A percentile compares a stretch with the other conserved stretches of the same genome.
Evolutionary conservation across 768 basidiomycete species (phyloP).

Genomic region (Dacryopinax primogenitus): DNA sequence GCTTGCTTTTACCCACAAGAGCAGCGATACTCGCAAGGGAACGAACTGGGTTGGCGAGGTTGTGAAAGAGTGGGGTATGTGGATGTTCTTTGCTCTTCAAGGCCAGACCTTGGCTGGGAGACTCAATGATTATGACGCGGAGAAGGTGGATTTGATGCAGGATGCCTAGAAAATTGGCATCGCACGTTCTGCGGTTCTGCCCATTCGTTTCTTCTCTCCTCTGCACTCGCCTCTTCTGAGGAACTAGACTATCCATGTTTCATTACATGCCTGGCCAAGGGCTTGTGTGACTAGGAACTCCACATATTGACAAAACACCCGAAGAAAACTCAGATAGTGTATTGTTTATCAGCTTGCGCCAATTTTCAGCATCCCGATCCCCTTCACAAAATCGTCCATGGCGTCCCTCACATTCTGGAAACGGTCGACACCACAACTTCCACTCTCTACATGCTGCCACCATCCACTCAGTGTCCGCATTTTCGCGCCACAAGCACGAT

Average conservation of each 20-base stretch:
- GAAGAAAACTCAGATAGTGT: no score
- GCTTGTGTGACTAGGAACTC: no score
- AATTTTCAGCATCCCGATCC: no score
- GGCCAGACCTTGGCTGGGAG: background rate
- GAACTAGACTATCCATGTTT: no score
- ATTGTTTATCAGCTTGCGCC: no score
- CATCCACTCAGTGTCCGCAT: background rate
- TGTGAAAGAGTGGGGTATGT: conserved; percentile 1
- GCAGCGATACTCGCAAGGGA: background rate
- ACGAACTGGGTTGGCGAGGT: background rate
- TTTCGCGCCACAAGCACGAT: background rate
- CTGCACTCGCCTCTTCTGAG: no score
- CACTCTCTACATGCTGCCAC: background rate
- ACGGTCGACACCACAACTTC: background rate
- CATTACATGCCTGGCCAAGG: no score
- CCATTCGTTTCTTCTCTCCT: background rate
- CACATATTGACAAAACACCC: no score
- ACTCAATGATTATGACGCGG: background rate
- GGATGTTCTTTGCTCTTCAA: background rate
- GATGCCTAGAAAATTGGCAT: background rate
- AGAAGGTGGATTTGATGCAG: conserved; percentile 3
- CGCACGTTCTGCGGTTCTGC: background rate
- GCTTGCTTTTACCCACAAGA: background rate
- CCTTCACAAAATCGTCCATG: background rate
- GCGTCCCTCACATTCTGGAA: background rate